Conservation (phyloP, 2,329 filamentous ascomycete species). For the Alternaria hordeiaustralica region DNA sequence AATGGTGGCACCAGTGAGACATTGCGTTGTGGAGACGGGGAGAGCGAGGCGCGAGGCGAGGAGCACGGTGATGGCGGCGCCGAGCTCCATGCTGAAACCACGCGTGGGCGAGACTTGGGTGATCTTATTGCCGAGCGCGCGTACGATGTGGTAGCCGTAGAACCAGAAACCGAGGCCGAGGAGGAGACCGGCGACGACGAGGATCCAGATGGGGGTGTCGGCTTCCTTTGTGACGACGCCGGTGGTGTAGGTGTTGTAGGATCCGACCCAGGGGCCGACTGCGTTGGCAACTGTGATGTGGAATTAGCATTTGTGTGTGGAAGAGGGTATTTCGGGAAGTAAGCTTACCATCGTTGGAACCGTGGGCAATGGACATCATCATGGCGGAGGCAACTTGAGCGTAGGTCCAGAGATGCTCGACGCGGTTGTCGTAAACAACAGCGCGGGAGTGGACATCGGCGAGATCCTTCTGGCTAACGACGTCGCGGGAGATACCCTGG, state of each 20-base stretch:
- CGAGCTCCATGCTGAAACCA: slow-evolving; percentile 50
- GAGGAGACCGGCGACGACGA: slow-evolving; percentile 60
- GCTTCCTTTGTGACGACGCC: slow-evolving; percentile 56
- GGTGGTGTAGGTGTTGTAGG: slow-evolving; percentile 66
- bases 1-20: slow-evolving; percentile 43
- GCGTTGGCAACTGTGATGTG: slow-evolving; percentile 59
- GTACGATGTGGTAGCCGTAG: slow-evolving; percentile 69
- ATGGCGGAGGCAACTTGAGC: slow-evolving; percentile 61
- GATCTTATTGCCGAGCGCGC: slow-evolving; percentile 66
- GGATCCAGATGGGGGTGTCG: slow-evolving; percentile 66
- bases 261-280: slow-evolving; percentile 63
- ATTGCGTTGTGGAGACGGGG: slow-evolving; percentile 70
- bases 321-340: accelerated
- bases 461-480: slow-evolving; percentile 41
- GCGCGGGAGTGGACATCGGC: slow-evolving; percentile 51
- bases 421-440: slow-evolving; percentile 53
- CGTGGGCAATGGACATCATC: slow-evolving; percentile 75
- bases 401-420: slow-evolving; percentile 58
- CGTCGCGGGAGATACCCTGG: slow-evolving; percentile 53
- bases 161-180: slow-evolving; percentile 66
- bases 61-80: slow-evolving; percentile 66
- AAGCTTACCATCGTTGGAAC: slow-evolving; percentile 63
- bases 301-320: not conserved
- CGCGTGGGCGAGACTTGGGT: slow-evolving; percentile 66
- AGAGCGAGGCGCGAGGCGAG: slow-evolving; percentile 67